These are phyloP conservation scores for Aspergillus viridinutans DNA, from an alignment of 2,329 filamentous ascomycete genomes.

Conservation along the genomic window DNA sequence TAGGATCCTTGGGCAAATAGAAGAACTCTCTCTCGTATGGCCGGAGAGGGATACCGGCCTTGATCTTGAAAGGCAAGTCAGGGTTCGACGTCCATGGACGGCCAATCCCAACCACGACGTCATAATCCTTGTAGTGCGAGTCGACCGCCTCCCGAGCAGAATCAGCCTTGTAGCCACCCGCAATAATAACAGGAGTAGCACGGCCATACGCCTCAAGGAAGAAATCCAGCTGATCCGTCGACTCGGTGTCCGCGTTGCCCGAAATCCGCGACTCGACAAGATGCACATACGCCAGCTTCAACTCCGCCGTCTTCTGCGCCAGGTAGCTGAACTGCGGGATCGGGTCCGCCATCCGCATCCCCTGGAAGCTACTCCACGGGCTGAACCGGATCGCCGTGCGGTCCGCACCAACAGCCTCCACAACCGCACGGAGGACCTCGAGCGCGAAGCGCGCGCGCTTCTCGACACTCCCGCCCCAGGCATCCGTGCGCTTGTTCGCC, in stretches of 20 bases:
- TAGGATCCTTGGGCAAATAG: constrained; percentile 33
- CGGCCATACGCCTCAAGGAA: constrained; percentile 41
- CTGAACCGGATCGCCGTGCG: constrained; percentile 46
- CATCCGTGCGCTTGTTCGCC: constrained; percentile 47
- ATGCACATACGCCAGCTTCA: constrained; percentile 59
- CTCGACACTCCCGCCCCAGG: constrained; percentile 49
- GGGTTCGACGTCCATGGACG: constrained; percentile 44
- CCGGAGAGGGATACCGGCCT: constrained; percentile 34
- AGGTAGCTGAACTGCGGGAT: constrained; percentile 61
- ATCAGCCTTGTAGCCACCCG: constrained; percentile 44
- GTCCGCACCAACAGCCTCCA: constrained; percentile 43
- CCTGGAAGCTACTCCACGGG: constrained; percentile 39
- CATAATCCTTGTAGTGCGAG: constrained; percentile 24
- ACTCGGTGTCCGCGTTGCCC: constrained; percentile 29
- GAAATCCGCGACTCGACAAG: constrained; percentile 55
- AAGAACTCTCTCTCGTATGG: constrained; percentile 40
- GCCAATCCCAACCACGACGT: constrained; percentile 39
- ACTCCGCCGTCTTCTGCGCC: constrained; percentile 46
- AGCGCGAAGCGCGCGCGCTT: constrained; percentile 52
- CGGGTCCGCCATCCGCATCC: constrained; percentile 58
- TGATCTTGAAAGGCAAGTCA: constrained; percentile 42
- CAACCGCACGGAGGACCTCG: constrained; percentile 46
- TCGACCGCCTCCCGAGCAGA: constrained; percentile 38
- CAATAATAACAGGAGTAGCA: constrained; percentile 47
- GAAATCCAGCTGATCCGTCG: constrained; percentile 39